Percentiles rank a stretch among this genome's conserved stretches.
These are phyloP conservation scores for Neurospora sp. DNA, from an alignment of 2,329 filamentous ascomycete genomes.

Conservation along the genomic window DNA sequence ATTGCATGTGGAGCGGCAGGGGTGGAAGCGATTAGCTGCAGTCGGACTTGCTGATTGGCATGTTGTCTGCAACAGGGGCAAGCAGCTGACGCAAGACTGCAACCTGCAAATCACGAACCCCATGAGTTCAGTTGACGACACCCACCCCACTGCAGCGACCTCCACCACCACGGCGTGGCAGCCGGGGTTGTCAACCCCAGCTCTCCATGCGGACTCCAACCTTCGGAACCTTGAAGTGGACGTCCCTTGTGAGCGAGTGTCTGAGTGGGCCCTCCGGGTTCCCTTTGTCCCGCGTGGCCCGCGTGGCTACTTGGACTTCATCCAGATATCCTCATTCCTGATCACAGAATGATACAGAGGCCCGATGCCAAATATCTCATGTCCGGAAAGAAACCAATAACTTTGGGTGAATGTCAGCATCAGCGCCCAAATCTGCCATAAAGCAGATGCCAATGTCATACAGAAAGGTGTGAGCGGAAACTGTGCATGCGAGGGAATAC, in stretches of 20 bases:
- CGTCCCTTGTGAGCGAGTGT: not conserved
- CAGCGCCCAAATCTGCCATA: not conserved
- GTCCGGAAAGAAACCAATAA: not conserved
- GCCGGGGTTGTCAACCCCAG: not conserved
- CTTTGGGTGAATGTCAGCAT: not conserved
- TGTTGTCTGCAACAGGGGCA: conserved; percentile 16
- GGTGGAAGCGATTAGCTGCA: conserved; percentile 13
- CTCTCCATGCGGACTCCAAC: not conserved
- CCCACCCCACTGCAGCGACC: not conserved
- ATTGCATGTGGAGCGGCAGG: conserved; percentile 6
- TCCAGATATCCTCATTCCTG: not conserved
- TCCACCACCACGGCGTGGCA: not conserved
- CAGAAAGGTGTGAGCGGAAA: not conserved
- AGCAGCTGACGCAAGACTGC: conserved; percentile 29
- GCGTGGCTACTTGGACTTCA: not conserved
- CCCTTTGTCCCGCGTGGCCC: not conserved
- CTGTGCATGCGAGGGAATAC: not conserved
- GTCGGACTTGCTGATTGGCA: conserved; percentile 16
- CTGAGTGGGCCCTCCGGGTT: not conserved
- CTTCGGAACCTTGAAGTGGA: not conserved
- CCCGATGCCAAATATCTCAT: not conserved
- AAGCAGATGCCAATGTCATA: not conserved
- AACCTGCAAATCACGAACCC: conserved; percentile 27
- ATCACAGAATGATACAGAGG: not conserved
- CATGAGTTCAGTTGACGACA: conserved; percentile 11